Base-by-base conservation (phyloP, 345 rosid genomes). In the Barbarea vulgaris region DNA sequence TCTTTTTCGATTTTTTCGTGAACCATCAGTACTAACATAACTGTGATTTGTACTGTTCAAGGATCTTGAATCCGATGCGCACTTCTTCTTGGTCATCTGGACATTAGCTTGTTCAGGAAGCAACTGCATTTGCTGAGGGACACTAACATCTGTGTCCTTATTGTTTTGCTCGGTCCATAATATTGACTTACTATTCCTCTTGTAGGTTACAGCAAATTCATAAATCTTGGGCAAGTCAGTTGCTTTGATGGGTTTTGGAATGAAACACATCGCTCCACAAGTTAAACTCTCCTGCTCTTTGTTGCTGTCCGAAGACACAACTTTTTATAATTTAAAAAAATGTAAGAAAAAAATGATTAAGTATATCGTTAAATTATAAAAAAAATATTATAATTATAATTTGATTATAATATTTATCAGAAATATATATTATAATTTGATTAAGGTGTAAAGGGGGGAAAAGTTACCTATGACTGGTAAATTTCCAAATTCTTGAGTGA, bases 401-500 rank as follows among this genome's bases (percentile, higher is more conserved):
- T 6, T 46, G 11, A 19, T 52, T 10, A 50, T n/a, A n/a, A n/a
- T n/a, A n/a, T n/a, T n/a, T n/a, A n/a, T n/a, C n/a, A n/a, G n/a
- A n/a, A n/a, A n/a, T n/a, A n/a, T n/a, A 17, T 1, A 54, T 27
- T 54, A 24, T 36, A 34, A 34, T 25, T 6, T 46, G 11, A 19
- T 52, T 10, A 50, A 57, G 44, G 24, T 70, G 18, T 59, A 53
- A 61, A 18, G 9, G n/a, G n/a, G n/a, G n/a, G n/a, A n/a, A n/a
- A n/a, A 77, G 77, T 83, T 72, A 93, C 97, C 81, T 17, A 90
- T 74, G 55, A 90, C 90, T 2, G 98, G 95, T 36, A 87, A 54
- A 42, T 77, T 65, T 11, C 81, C 81, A 62, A 82, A 85, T 70
- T 91, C 86, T 52, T 28, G 75, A 17, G 67, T 66, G 18, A 91